Conservation (phyloP, 352 stramenopile genomes). For the Globisporangium perplexum region DNA sequence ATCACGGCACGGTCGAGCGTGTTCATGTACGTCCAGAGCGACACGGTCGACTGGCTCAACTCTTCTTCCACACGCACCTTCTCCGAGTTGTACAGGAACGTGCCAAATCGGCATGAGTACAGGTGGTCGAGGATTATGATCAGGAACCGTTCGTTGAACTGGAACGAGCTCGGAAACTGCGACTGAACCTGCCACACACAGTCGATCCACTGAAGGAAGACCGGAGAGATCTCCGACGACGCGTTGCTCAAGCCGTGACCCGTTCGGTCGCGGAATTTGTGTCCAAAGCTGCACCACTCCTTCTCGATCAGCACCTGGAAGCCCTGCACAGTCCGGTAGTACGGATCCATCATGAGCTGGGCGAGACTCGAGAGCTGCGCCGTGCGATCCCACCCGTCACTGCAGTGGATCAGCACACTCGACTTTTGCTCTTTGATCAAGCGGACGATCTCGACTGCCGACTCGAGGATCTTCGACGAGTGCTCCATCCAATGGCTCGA, state of each 20-base stretch:
- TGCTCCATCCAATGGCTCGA: conserved; percentile 75
- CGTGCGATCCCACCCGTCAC: conserved; percentile 97
- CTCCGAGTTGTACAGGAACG: conserved; percentile 96
- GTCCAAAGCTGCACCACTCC: conserved; percentile 87
- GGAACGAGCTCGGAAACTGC: conserved; percentile 77
- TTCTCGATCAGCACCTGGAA: conserved; percentile 88
- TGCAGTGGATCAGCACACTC: conserved; percentile 97
- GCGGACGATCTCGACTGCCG: conserved; percentile 76
- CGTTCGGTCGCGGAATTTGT: conserved; percentile 82
- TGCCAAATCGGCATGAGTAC: conserved; percentile 85
- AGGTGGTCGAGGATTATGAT: conserved; percentile 80
- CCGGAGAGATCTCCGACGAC: conserved; percentile 94
- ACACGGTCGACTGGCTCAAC: conserved; percentile 44
- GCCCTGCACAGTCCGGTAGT: conserved; percentile 84
- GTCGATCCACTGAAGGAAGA: conserved; percentile 94
- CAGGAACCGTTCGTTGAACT: conserved; percentile 83
- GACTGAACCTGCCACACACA: conserved; percentile 78
- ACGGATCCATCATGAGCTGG: conserved; percentile 87
- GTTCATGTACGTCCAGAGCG: conserved; percentile 73
- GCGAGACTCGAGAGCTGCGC: conserved; percentile 80
- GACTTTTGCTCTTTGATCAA: conserved; percentile 79
- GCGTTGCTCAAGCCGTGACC: conserved; percentile 41
- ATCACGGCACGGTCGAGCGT: conserved; percentile 57
- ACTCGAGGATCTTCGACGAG: conserved; percentile 73
- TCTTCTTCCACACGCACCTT: conserved; percentile 52